Evolutionary conservation across 176 grass and related monocot genomes (phyloP).

Genomic region (Tillandsia leiboldiana): DNA sequence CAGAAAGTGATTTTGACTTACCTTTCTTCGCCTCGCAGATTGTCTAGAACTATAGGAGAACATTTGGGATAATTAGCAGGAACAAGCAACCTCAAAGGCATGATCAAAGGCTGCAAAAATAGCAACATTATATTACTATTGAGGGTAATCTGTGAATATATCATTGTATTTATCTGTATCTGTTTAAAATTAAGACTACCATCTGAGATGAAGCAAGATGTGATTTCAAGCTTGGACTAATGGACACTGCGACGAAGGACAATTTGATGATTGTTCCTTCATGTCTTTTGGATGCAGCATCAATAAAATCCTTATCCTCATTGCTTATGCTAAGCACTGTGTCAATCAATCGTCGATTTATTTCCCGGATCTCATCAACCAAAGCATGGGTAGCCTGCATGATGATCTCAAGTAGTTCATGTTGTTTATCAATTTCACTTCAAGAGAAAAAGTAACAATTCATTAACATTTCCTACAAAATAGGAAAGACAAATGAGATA

Average conservation of each 20-base stretch:
- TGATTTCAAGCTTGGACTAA: conserved; percentile 1
- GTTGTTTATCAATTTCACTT: too few relatives aligned
- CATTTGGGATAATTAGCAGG: conserved; percentile 19
- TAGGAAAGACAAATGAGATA: too few relatives aligned
- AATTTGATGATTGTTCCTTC: conserved; percentile 12
- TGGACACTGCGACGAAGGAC: not conserved
- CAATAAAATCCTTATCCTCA: not conserved
- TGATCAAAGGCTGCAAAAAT: not conserved
- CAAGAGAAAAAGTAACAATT: too few relatives aligned
- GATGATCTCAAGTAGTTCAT: too few relatives aligned
- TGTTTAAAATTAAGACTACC: not conserved
- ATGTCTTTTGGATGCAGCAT: too few relatives aligned
- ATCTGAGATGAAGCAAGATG: not conserved
- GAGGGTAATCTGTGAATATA: too few relatives aligned
- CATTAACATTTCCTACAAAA: too few relatives aligned
- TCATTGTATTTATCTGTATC: too few relatives aligned
- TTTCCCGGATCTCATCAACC: conserved; percentile 11
- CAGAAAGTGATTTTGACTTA: too few relatives aligned
- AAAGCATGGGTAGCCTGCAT: not conserved
- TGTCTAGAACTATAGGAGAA: conserved; percentile 9
- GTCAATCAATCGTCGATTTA: conserved; percentile 18
- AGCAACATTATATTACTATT: too few relatives aligned
- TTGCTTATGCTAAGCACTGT: conserved; percentile 12
- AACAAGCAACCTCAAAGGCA: not conserved
- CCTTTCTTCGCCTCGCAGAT: not conserved